Conservation (phyloP, 192 early-diverging fungal genomes). For the Entomortierella parvispora region DNA sequence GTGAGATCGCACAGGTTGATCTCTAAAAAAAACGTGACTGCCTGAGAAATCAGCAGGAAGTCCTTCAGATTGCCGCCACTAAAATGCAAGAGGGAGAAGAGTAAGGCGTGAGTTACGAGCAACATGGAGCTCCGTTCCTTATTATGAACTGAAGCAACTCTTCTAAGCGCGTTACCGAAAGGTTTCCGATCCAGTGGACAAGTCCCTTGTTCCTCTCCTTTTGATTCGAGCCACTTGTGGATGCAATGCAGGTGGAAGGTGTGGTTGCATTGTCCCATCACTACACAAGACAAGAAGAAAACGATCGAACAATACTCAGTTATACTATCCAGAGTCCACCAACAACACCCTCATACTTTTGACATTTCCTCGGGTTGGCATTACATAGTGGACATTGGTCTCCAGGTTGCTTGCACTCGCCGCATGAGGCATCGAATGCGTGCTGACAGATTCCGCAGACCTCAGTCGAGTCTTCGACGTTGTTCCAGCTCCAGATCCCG, state of each 20-base stretch:
- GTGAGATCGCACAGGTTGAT: too few relatives aligned
- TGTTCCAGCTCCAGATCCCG: constrained; percentile 90
- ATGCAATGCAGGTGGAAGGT: constrained; percentile 97
- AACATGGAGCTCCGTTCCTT: too few relatives aligned
- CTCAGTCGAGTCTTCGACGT: constrained; percentile 77
- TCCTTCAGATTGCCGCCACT: too few relatives aligned
- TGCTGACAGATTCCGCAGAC: constrained; percentile 93
- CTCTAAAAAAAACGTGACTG: not conserved
- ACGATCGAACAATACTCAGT: not conserved
- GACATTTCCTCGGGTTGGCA: not conserved
- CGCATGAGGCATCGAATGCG: constrained; percentile 89
- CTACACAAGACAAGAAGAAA: constrained; percentile 67
- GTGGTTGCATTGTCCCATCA: constrained; percentile 84
- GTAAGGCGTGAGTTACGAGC: too few relatives aligned
- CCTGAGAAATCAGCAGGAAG: too few relatives aligned
- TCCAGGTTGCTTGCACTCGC: constrained; percentile 84
- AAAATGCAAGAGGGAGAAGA: too few relatives aligned
- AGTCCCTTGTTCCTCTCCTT: constrained; percentile 69
- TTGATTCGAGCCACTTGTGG: constrained; percentile 79
- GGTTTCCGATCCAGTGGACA: constrained; percentile 92
- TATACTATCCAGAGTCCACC: too few relatives aligned
- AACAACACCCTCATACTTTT: too few relatives aligned
- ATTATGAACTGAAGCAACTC: too few relatives aligned
- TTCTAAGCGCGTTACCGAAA: too few relatives aligned
- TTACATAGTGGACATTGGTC: constrained; percentile 85